Evolutionary conservation across 208 protist species (phyloP), one percentile per base, ranked within the genome.

Genomic region (Crithidia sp.): DNA sequence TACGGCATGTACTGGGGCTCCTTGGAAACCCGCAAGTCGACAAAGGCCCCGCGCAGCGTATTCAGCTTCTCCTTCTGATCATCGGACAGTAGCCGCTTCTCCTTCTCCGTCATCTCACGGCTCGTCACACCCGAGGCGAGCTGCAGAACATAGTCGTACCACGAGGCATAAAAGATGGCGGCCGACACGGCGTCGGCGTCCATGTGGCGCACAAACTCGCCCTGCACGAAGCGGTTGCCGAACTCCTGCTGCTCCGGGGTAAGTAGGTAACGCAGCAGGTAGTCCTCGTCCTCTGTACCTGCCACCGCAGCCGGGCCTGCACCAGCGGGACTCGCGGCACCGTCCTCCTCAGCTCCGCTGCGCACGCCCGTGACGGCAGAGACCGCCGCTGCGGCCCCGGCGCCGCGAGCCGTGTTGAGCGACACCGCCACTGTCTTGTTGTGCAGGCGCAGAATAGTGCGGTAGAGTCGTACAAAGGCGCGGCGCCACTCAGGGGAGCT

Each of bases 101-200:
- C 93, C 63, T 90, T 77, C 69, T 85, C 82, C 28, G 84, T 94
- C 74, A 97, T 72, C 19, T 92, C 87, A 6, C 88, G 83, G 14
- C 80, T 76, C 13, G 91, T 95, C 43, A 91, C 79, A 13, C 90
- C 93, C 2, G 79, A 86, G 44, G 82, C 79, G 54, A 97, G 81
- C 68, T 95, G 88, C 67, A 90, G 69, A 50, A 93, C 86, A 74
- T 97, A 97, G 14, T 85, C 77, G 68, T 94, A 95, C 93, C 93
- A 97, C 57, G 83, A 90, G 37, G 82, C 68, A 70, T 97, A 97
- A 59, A 97, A 97, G 52, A 85, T 86, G 17, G 71, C 55, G 7
- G 90, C 81, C 3, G 88, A 77, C 43, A 86, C 75, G 19, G 82
- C 87, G 53, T 87, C 84, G 3, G 89, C 89, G 55, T 94, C 88